Evolutionary conservation across 192 early-diverging fungal species (phyloP).

Genomic region (Coemansia sp.): DNA sequence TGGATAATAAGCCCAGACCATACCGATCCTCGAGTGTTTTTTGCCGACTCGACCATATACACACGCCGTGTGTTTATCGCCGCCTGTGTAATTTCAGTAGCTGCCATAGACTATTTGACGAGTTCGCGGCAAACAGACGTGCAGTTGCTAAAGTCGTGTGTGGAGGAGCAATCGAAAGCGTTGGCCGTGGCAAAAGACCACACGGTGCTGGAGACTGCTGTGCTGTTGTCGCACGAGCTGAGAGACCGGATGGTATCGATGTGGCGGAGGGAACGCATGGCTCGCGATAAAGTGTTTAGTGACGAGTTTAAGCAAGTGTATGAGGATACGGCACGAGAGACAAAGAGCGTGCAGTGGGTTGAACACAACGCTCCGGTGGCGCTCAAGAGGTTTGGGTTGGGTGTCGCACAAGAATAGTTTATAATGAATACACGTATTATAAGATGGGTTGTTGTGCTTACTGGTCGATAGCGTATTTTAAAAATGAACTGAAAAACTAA

Average conservation of each 20-base stretch:
- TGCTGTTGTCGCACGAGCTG: slow-evolving; percentile 25
- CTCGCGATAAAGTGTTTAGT: slow-evolving; percentile 19
- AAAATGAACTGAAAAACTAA: too few relatives aligned
- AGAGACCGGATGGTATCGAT: slow-evolving; percentile 27
- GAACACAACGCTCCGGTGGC: slow-evolving; percentile 16
- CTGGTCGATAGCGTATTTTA: too few relatives aligned
- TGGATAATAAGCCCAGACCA: slow-evolving; percentile 44
- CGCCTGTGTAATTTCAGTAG: slow-evolving; percentile 13
- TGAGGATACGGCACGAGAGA: slow-evolving; percentile 14
- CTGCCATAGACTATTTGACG: slow-evolving; percentile 33
- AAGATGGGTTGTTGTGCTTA: too few relatives aligned
- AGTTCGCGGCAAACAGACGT: slow-evolving; percentile 47
- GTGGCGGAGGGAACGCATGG: slow-evolving; percentile 30
- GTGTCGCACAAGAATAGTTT: neutral
- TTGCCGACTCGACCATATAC: slow-evolving; percentile 34
- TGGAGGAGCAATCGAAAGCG: slow-evolving; percentile 14
- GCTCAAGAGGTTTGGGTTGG: slow-evolving; percentile 11
- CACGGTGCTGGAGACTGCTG: slow-evolving; percentile 31
- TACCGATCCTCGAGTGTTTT: slow-evolving; percentile 23
- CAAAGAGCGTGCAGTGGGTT: slow-evolving; percentile 41
- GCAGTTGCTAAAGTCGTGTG: slow-evolving; percentile 36
- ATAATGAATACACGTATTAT: neutral
- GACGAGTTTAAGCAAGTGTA: slow-evolving; percentile 30
- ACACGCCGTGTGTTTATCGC: slow-evolving; percentile 33
- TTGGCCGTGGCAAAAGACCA: slow-evolving; percentile 32